phyloP scores from a whole-genome alignment of 306 rosid genomes.

The Notholithocarpus densiflorus region DNA sequence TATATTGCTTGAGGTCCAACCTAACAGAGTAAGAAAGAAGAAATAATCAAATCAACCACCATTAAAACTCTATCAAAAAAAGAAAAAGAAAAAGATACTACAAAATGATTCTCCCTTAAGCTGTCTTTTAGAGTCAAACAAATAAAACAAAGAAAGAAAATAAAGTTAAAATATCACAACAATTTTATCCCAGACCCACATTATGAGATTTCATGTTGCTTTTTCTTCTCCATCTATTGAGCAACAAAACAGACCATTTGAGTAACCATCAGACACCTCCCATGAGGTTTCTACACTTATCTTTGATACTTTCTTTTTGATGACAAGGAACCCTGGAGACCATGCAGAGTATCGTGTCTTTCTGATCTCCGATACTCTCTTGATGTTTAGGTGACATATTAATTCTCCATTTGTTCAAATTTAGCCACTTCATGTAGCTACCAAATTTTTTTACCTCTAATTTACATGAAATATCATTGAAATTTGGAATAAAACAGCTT shows the following conservation, averaged over 20 bases:
- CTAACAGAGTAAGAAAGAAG: conserved; percentile 42
- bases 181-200: neutral
- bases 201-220: conserved; percentile 2
- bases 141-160: neutral
- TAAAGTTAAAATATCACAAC: neutral
- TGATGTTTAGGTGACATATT: neutral
- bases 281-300: conserved; percentile 11
- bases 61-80: conserved; percentile 16
- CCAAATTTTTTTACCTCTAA: conserved; percentile 9
- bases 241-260: conserved; percentile 8
- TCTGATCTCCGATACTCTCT: neutral
- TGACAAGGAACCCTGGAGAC: too few relatives aligned
- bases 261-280: conserved; percentile 13
- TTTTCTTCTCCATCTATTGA: neutral
- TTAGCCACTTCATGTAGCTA: neutral
- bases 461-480: conserved; percentile 16
- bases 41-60: conserved; percentile 16
- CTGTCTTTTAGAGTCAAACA: neutral
- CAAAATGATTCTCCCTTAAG: neutral
- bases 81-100: neutral
- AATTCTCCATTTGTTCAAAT: conserved; percentile 6
- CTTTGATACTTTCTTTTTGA: neutral
- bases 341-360: too few relatives aligned
- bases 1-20: conserved; percentile 99
- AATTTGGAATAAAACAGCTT: neutral